These are phyloP conservation scores for Helicocarpus griseus DNA, from an alignment of 2,329 filamentous ascomycete genomes.

Conservation along the genomic window DNA sequence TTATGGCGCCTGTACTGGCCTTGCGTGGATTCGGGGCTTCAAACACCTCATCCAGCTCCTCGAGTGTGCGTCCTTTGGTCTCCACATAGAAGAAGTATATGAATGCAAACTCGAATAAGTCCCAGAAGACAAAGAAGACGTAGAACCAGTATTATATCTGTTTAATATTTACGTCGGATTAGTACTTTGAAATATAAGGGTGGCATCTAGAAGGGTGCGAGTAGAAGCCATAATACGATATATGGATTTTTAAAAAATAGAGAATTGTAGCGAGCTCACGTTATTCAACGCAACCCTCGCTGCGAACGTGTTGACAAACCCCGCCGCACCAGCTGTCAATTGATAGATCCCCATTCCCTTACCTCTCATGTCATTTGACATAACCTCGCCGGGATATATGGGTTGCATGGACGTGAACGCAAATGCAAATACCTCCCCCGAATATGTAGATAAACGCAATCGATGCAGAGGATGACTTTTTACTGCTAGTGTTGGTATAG, in stretches of 20 bases:
- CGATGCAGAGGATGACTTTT: conserved; percentile 8
- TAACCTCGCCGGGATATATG: conserved; percentile 42
- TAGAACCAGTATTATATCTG: conserved; percentile 20
- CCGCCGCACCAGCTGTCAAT: conserved; percentile 8
- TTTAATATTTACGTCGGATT: neutral
- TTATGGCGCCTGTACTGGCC: neutral
- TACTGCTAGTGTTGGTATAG: conserved; percentile 14
- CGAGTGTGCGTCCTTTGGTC: conserved; percentile 22
- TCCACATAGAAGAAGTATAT: conserved; percentile 28
- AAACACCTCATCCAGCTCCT: conserved; percentile 35
- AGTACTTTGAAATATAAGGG: no score
- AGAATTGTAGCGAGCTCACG: no score
- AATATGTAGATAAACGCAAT: conserved; percentile 12
- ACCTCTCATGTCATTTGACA: conserved; percentile 44
- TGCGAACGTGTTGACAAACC: conserved; percentile 6
- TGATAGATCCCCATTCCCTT: conserved; percentile 43
- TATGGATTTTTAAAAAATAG: no score
- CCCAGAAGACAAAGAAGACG: conserved; percentile 24
- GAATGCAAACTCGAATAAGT: conserved; percentile 19
- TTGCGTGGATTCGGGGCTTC: conserved; percentile 15
- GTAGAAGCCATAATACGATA: no score
- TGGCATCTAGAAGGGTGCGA: neutral
- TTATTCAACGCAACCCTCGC: conserved; percentile 4
- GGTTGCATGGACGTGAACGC: conserved; percentile 20
- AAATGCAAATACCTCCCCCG: conserved; percentile 10